Evolutionary conservation across 2,329 filamentous ascomycete genomes (phyloP).

Genomic region (Apiospora marii): DNA sequence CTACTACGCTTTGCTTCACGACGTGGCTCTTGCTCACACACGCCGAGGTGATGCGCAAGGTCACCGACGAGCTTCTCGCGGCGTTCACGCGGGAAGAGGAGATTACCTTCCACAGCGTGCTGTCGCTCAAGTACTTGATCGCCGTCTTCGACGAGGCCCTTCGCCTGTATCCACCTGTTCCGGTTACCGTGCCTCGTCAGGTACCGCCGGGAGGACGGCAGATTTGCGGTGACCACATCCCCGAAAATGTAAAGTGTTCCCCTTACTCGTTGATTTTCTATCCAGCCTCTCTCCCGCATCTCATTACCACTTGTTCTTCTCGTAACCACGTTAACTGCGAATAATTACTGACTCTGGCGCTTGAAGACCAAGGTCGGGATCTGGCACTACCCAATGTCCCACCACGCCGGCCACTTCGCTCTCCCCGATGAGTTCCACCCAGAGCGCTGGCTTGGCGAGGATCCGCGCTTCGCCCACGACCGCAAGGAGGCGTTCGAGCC

Average conservation of each 20-base stretch:
- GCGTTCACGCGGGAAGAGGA: conserved; percentile 46
- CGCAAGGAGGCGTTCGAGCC: conserved; percentile 23
- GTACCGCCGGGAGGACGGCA: conserved; percentile 30
- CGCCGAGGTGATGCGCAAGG: conserved; percentile 38
- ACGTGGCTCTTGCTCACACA: conserved; percentile 49
- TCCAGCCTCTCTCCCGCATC: too few relatives aligned
- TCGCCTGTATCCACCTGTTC: conserved; percentile 47
- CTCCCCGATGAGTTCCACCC: conserved; percentile 20
- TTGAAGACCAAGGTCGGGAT: conserved; percentile 38
- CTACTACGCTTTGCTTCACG: conserved; percentile 49
- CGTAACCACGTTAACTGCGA: too few relatives aligned
- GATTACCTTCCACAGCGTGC: conserved; percentile 44
- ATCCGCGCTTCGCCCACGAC: conserved; percentile 1
- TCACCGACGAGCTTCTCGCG: conserved; percentile 48
- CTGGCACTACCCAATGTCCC: conserved; percentile 41
- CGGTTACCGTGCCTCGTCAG: conserved; percentile 31
- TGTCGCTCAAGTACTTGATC: conserved; percentile 46
- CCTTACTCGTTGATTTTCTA: neutral
- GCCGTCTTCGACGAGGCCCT: conserved; percentile 51
- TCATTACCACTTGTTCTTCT: neutral
- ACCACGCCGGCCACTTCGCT: conserved; percentile 28
- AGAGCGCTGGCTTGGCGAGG: conserved; percentile 22
- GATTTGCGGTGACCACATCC: conserved; percentile 31
- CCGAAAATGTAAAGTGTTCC: conserved; percentile 29
- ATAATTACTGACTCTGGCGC: neutral